Evolutionary conservation across 1,139 yeast genomes (phyloP), one percentile per base, ranked within the genome.

Genomic region (Geotrichum phurueaensis): DNA sequence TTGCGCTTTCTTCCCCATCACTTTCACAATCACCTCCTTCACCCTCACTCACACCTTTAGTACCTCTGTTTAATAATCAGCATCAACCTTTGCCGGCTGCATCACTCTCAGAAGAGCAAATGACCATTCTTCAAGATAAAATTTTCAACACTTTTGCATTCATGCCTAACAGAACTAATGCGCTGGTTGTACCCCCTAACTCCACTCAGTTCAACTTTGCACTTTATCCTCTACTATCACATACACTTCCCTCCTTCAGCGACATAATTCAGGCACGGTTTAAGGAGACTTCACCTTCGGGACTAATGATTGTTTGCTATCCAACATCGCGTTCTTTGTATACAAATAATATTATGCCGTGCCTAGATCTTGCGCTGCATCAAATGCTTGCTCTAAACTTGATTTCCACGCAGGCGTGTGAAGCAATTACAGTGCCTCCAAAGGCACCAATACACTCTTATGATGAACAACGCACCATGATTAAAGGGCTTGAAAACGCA

Each of bases 341-440:
- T 60, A 58, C 59, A 23, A 57, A 63, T 43, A 58, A 62, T 33
- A 65, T 68, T 20, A 56, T 69, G n/a, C 69, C 69, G 1, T 67
- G 69, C 39, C 62, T 70, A 12, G 72, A 70, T 51, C 61, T 64
- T 12, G 66, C 71, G 0, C 63, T 70, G 47, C 69, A 66, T 25
- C 69, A 67, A 43, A 60, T 69, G 60, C 62, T 70, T 48, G 71
- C 73, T 1, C 65, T 69, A 25, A 67, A 66, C 55, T 58, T 62
- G 64, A 65, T 70, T 51, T 65, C 67, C 12, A 66, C 72, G 3
- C 65, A 64, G 47, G 67, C 66, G 7, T 70, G 73, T 56, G 69
- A 70, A 54, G 63, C 60, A 51, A 65, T 70, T 15, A 65, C 71
- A 2, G 57, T 60, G 29, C 65, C 67, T 1, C 73, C 73, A 0